phyloP scores from a whole-genome alignment of 1,139 yeast species.

The Candida tetrigidarum region DNA sequence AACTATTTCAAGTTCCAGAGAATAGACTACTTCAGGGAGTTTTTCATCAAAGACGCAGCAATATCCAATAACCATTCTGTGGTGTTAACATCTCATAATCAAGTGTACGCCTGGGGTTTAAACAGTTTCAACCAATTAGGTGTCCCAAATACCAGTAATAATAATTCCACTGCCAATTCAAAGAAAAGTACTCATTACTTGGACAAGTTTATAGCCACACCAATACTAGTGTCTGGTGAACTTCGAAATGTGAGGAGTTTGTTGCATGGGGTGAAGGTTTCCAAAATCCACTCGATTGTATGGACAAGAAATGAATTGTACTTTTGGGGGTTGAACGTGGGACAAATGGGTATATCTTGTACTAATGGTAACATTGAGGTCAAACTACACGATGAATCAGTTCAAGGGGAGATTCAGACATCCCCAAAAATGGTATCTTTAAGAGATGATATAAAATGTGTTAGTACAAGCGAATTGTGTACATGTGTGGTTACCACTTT shows the following conservation, averaged over 20 bases:
- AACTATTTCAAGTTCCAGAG: constrained; percentile 43
- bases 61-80: constrained; percentile 72
- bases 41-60: constrained; percentile 44
- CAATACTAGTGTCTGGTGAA: constrained; percentile 56
- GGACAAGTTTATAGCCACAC: constrained; percentile 47
- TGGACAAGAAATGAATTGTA: constrained; percentile 56
- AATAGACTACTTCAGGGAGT: constrained; percentile 28
- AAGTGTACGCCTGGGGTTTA: constrained; percentile 78
- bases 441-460: constrained; percentile 56
- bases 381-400: constrained; percentile 29
- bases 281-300: constrained; percentile 73
- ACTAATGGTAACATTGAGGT: constrained; percentile 27
- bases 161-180: constrained; percentile 24
- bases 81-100: constrained; percentile 52
- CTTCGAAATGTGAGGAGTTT: constrained; percentile 30
- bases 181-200: constrained; percentile 25
- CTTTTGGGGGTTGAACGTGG: constrained; percentile 84
- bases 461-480: constrained; percentile 69
- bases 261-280: constrained; percentile 63
- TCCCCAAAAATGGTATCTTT: constrained; percentile 51
- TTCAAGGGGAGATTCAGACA: constrained; percentile 39
- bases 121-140: constrained; percentile 73
- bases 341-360: constrained; percentile 74
- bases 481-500: constrained; percentile 67
- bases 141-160: constrained; percentile 41